These are phyloP conservation scores for Raffaelea ambrosiae DNA, from an alignment of 2,329 filamentous ascomycete genomes.

Conservation along the genomic window DNA sequence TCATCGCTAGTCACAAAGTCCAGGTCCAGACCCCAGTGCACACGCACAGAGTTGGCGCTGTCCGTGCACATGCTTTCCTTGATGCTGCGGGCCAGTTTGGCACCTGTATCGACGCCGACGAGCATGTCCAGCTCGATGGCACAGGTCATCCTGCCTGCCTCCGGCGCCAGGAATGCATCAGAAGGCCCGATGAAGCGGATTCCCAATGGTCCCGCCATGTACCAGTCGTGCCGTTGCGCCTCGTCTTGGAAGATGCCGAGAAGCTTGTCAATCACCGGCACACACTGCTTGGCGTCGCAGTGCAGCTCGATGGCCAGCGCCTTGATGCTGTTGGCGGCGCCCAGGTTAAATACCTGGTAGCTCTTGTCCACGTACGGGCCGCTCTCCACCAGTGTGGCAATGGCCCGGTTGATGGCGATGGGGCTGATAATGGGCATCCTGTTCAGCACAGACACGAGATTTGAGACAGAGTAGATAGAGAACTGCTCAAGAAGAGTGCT, in stretches of 20 bases:
- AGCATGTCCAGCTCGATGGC: slow-evolving; percentile 18
- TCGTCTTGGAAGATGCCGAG: slow-evolving; percentile 13
- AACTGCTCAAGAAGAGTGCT: slow-evolving; percentile 14
- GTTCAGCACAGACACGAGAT: slow-evolving; percentile 12
- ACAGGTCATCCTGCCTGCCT: slow-evolving; percentile 16
- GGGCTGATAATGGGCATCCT: slow-evolving; percentile 13
- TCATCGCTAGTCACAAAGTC: slow-evolving; percentile 14
- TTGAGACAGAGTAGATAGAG: slow-evolving; percentile 11
- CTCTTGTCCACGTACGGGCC: slow-evolving; percentile 18
- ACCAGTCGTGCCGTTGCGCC: slow-evolving; percentile 13
- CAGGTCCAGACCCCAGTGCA: slow-evolving; percentile 19
- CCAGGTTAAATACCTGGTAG: slow-evolving; percentile 17
- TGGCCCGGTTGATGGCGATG: slow-evolving; percentile 14
- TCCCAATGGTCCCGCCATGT: slow-evolving; percentile 17
- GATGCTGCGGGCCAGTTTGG: slow-evolving; percentile 11
- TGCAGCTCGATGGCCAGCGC: slow-evolving; percentile 16
- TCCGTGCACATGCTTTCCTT: slow-evolving; percentile 14
- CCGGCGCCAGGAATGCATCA: slow-evolving; percentile 16
- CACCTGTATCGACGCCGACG: slow-evolving; percentile 12
- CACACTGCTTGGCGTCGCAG: slow-evolving; percentile 13
- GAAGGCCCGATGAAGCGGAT: slow-evolving; percentile 15
- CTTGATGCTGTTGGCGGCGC: slow-evolving; percentile 16
- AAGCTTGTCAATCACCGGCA: slow-evolving; percentile 13
- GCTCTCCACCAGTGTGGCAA: slow-evolving; percentile 14
- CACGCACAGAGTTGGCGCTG: slow-evolving; percentile 8